Percentiles rank a stretch among this genome's conserved stretches.
phyloP scores from a whole-genome alignment of 2,329 filamentous ascomycete species.

The Orbilia brochopaga region DNA sequence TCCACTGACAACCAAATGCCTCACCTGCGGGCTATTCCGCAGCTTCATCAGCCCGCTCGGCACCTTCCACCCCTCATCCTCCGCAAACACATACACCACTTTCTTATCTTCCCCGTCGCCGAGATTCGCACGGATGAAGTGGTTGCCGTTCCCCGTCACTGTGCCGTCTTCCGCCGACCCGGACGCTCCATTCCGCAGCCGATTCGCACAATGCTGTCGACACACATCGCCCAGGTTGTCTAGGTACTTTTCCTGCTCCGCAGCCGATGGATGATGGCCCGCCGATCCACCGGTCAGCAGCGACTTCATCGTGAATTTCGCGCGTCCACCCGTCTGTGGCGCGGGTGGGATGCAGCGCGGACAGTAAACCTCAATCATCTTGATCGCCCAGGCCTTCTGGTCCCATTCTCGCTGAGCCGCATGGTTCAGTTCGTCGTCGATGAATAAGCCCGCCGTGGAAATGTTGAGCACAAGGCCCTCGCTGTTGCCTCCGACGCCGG shows the following conservation, averaged over 20 bases:
- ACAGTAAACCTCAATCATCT: slow-evolving; percentile 87
- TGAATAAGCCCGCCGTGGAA: slow-evolving; percentile 91
- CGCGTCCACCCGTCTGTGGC: slow-evolving; percentile 55
- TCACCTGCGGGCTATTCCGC: slow-evolving; percentile 67
- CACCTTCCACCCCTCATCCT: slow-evolving; percentile 73
- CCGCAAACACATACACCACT: slow-evolving; percentile 69
- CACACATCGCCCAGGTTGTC: slow-evolving; percentile 52
- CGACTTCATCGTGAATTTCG: slow-evolving; percentile 48
- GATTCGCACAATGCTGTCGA: slow-evolving; percentile 58
- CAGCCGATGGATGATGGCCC: slow-evolving; percentile 17
- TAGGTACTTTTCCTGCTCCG: slow-evolving; percentile 51
- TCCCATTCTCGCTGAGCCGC: slow-evolving; percentile 98
- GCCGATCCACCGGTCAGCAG: slow-evolving; percentile 49
- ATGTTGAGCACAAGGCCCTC: slow-evolving; percentile 91
- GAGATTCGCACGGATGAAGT: slow-evolving; percentile 69
- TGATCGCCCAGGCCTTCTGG: slow-evolving; percentile 96
- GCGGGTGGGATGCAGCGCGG: slow-evolving; percentile 64
- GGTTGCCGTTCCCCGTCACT: slow-evolving; percentile 58
- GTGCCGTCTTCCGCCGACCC: slow-evolving; percentile 40
- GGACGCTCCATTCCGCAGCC: slow-evolving; percentile 65
- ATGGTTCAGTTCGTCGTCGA: slow-evolving; percentile 90
- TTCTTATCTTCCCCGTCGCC: slow-evolving; percentile 71
- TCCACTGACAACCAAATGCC: slow-evolving; percentile 66
- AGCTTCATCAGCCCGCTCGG: slow-evolving; percentile 68
- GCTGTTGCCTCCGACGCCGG: slow-evolving; percentile 81